Conservation (phyloP, 192 early-diverging fungal genomes). For the Rhizoclosmatium globosum region DNA sequence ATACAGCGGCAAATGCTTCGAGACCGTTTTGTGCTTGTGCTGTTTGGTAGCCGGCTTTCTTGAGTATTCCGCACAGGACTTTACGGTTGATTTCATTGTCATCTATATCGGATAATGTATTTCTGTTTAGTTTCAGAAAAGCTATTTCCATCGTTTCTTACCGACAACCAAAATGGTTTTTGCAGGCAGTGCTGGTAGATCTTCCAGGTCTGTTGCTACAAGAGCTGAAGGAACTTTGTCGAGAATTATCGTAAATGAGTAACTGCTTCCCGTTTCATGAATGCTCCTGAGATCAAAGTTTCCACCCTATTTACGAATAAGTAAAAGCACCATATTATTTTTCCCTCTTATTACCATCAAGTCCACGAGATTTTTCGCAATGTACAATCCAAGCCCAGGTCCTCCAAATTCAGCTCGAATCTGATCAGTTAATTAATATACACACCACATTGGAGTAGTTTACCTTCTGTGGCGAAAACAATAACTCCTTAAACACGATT, state of each 20-base stretch:
- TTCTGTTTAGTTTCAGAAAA: neutral
- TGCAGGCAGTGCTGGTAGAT: too few species aligned
- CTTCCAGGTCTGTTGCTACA: too few species aligned
- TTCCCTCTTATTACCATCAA: slow-evolving; percentile 18
- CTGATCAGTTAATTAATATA: neutral
- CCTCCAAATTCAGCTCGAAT: slow-evolving; percentile 52
- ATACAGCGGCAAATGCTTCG: neutral
- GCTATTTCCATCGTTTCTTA: slow-evolving; percentile 57
- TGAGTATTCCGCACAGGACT: neutral
- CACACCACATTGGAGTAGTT: too few species aligned
- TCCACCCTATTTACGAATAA: slow-evolving; percentile 51
- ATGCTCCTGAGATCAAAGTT: slow-evolving; percentile 47
- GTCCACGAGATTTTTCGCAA: slow-evolving; percentile 47
- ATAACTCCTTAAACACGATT: neutral
- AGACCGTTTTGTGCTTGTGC: neutral
- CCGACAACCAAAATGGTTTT: neutral
- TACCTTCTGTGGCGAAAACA: neutral
- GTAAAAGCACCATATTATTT: neutral
- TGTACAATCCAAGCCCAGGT: slow-evolving; percentile 53
- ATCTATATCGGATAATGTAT: neutral
- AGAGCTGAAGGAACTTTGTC: slow-evolving; percentile 24
- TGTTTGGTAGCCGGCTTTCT: neutral
- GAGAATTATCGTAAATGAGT: slow-evolving; percentile 55
- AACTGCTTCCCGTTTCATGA: slow-evolving; percentile 56
- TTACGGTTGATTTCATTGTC: neutral